These are phyloP conservation scores for Lachnellula cervina DNA, from an alignment of 2,329 filamentous ascomycete species.

Conservation along the genomic window DNA sequence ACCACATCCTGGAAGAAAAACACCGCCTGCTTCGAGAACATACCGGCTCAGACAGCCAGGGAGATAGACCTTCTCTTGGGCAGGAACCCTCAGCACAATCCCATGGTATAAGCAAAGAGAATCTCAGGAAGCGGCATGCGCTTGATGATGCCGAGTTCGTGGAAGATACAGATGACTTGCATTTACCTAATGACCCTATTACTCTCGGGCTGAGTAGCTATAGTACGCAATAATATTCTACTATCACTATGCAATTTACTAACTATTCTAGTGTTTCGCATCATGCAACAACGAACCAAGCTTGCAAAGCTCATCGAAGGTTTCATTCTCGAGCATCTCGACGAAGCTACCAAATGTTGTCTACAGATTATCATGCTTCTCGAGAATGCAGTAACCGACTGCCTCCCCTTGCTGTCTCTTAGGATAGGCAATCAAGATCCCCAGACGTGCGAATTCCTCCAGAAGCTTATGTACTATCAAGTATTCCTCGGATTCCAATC, in stretches of 20 bases:
- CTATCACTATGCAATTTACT: background rate
- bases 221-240: constrained; percentile 5
- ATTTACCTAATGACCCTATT: constrained; percentile 4
- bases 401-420: constrained; percentile 9
- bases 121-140: constrained; percentile 5
- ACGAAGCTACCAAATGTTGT: constrained; percentile 6
- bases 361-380: constrained; percentile 14
- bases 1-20: constrained; percentile 15
- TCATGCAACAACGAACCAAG: constrained; percentile 8
- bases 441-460: constrained; percentile 11
- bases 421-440: constrained; percentile 9
- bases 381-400: constrained; percentile 12
- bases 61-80: background rate
- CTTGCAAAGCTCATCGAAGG: constrained; percentile 9
- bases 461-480: constrained; percentile 18
- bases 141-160: background rate
- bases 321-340: constrained; percentile 11
- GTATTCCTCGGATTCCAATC: constrained; percentile 12
- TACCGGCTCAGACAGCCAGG: background rate
- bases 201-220: constrained; percentile 12
- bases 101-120: background rate
- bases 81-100: background rate
- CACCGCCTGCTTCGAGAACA: constrained; percentile 2
- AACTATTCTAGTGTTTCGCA: constrained; percentile 11
- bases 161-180: constrained; percentile 2